A percentile compares a stretch with the other conserved stretches of the same genome.
Evolutionary conservation across 495 filamentous ascomycete species (phyloP).

Genomic region (Aspergillus leporis): DNA sequence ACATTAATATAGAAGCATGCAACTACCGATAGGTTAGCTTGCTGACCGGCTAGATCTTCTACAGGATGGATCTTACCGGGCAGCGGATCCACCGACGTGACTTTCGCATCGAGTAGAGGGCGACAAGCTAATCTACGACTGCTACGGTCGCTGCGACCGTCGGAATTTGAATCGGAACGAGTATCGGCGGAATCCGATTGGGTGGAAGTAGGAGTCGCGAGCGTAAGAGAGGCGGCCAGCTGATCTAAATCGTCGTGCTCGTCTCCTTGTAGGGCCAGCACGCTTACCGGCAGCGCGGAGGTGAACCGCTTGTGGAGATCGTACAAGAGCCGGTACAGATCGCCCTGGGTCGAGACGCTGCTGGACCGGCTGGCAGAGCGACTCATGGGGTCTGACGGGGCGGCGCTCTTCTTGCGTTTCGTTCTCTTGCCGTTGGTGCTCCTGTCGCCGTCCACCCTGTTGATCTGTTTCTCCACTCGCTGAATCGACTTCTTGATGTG

Average conservation of each 20-base stretch:
- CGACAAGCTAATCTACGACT: too few relatives aligned
- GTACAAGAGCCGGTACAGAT: neutral
- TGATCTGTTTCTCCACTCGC: too few relatives aligned
- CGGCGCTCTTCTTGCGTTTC: too few relatives aligned
- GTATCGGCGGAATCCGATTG: neutral
- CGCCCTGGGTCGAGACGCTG: neutral
- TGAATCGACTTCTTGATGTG: too few relatives aligned
- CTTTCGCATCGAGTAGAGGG: neutral
- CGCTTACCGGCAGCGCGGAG: neutral
- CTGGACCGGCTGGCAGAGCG: neutral
- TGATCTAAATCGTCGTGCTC: neutral
- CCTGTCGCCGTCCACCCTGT: too few relatives aligned
- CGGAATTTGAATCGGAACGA: neutral
- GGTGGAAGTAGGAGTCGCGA: neutral
- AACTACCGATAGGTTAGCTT: constrained; percentile 51
- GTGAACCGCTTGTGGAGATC: neutral
- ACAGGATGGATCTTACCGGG: neutral
- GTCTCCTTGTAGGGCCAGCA: neutral
- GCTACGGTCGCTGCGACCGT: neutral
- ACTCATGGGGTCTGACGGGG: neutral
- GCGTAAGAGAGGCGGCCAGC: neutral
- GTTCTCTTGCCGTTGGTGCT: too few relatives aligned
- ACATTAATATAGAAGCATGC: constrained; percentile 76
- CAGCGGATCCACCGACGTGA: too few relatives aligned
- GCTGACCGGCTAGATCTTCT: constrained; percentile 32